Conservation (phyloP, 371 early-diverging fungal species). For the Blakeslea trispora region DNA sequence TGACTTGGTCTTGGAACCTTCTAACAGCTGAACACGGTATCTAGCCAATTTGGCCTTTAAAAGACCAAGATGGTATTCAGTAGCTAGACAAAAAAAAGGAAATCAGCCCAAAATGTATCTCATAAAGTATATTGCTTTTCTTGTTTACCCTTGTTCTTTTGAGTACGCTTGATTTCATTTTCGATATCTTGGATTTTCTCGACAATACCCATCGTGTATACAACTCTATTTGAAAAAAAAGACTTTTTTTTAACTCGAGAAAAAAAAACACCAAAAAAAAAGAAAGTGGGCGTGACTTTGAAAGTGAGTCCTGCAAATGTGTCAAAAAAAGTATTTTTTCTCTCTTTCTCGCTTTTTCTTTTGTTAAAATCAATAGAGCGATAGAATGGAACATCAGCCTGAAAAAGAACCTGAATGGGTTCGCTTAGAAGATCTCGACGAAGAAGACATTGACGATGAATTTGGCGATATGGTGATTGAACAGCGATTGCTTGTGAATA, state of each 20-base stretch:
- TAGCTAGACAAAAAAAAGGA: slow-evolving; percentile 57
- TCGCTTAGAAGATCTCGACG: slow-evolving; percentile 36
- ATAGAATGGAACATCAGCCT: not conserved
- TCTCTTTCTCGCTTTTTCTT: not conserved
- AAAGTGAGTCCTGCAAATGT: too few relatives aligned
- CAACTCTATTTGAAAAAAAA: slow-evolving; percentile 3
- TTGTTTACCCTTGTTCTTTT: slow-evolving; percentile 84
- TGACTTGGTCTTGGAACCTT: slow-evolving; percentile 79
- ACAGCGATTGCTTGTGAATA: slow-evolving; percentile 70
- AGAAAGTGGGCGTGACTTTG: too few relatives aligned
- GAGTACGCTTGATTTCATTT: slow-evolving; percentile 84
- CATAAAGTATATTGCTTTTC: not conserved
- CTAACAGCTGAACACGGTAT: slow-evolving; percentile 92
- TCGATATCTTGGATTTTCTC: slow-evolving; percentile 93
- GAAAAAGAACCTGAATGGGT: slow-evolving; percentile 25
- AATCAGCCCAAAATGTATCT: not conserved
- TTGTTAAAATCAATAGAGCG: not conserved
- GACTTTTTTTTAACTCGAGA: too few relatives aligned
- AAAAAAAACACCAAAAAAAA: not conserved
- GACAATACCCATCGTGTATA: slow-evolving; percentile 95
- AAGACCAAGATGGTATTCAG: slow-evolving; percentile 96
- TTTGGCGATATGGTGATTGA: slow-evolving; percentile 63
- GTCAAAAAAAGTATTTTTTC: too few relatives aligned
- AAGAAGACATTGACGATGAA: slow-evolving; percentile 44
- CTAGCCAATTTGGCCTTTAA: slow-evolving; percentile 97